Evolutionary conservation across 192 early-diverging fungal genomes (phyloP).

Genomic region (Backusella macrospora): DNA sequence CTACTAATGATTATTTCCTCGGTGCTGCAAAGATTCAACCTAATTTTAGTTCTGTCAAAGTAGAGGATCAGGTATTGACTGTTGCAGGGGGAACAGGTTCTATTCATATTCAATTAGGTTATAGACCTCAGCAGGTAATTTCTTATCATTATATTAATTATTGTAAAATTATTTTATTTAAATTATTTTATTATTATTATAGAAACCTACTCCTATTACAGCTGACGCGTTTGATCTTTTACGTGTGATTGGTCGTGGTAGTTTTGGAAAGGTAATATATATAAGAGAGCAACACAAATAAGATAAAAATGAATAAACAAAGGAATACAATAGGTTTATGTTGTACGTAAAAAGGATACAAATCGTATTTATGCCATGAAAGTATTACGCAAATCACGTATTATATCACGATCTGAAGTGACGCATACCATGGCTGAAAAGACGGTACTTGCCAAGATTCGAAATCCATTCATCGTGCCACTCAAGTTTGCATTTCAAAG

Average conservation of each 20-base stretch:
- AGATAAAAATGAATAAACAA: background rate
- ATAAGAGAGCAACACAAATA: background rate
- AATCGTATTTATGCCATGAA: constrained; percentile 98
- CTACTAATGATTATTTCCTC: constrained; percentile 56
- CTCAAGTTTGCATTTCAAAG: constrained; percentile 95
- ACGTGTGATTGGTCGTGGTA: constrained; percentile 95
- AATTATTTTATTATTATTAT: constrained; percentile 21
- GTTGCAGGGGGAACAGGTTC: constrained; percentile 63
- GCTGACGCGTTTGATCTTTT: constrained; percentile 93
- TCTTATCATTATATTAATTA: background rate
- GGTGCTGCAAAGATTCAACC: constrained; percentile 58
- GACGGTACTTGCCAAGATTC: constrained; percentile 86
- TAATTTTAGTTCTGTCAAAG: constrained; percentile 46
- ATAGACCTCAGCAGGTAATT: constrained; percentile 66
- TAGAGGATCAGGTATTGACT: constrained; percentile 37
- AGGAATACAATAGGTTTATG: constrained; percentile 63
- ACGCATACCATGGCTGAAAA: constrained; percentile 93
- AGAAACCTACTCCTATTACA: constrained; percentile 71
- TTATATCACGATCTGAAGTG: constrained; percentile 91
- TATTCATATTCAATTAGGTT: constrained; percentile 73
- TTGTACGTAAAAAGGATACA: constrained; percentile 90
- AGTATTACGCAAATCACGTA: constrained; percentile 90
- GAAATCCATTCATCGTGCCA: constrained; percentile 92
- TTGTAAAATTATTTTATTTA: background rate
- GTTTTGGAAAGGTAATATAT: constrained; percentile 87